A percentile compares a stretch with the other conserved stretches of the same genome.
Evolutionary conservation across 768 basidiomycete genomes (phyloP).

Genomic region (Boletales sp.): DNA sequence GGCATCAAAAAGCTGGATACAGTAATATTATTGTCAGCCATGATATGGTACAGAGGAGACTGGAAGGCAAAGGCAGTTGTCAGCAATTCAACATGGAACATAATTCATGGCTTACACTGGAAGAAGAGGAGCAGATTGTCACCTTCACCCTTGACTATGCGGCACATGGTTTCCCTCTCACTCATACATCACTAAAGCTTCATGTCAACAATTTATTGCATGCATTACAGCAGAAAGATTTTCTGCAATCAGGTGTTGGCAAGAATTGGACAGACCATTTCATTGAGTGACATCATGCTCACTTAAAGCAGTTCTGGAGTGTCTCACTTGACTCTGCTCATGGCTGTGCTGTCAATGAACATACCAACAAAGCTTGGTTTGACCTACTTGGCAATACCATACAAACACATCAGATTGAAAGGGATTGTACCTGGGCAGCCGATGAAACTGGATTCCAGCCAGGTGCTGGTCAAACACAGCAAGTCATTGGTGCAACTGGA

Average conservation of each 20-base stretch:
- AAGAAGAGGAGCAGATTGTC: too few relatives aligned
- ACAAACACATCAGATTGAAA: background rate
- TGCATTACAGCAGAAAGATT: background rate
- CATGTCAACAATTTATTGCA: background rate
- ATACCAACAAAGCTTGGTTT: slow-evolving; percentile 33
- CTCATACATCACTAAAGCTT: too few relatives aligned
- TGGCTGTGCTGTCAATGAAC: slow-evolving; percentile 35
- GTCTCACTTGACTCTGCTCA: background rate
- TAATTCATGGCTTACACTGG: too few relatives aligned
- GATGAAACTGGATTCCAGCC: slow-evolving; percentile 17
- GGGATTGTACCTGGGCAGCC: slow-evolving; percentile 14
- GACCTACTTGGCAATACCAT: slow-evolving; percentile 28
- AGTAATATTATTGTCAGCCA: too few relatives aligned
- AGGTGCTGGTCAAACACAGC: background rate
- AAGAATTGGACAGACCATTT: background rate
- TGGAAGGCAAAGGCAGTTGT: too few relatives aligned
- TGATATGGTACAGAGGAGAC: too few relatives aligned
- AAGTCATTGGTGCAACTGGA: slow-evolving; percentile 4
- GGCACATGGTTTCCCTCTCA: too few relatives aligned
- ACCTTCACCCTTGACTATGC: too few relatives aligned
- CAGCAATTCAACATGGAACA: too few relatives aligned
- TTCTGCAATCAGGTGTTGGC: background rate
- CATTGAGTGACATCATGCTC: background rate
- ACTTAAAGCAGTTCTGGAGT: background rate
- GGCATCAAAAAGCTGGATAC: too few relatives aligned